Evolutionary conservation across 768 basidiomycete species (phyloP).

Genomic region (Kwoniella sp.): DNA sequence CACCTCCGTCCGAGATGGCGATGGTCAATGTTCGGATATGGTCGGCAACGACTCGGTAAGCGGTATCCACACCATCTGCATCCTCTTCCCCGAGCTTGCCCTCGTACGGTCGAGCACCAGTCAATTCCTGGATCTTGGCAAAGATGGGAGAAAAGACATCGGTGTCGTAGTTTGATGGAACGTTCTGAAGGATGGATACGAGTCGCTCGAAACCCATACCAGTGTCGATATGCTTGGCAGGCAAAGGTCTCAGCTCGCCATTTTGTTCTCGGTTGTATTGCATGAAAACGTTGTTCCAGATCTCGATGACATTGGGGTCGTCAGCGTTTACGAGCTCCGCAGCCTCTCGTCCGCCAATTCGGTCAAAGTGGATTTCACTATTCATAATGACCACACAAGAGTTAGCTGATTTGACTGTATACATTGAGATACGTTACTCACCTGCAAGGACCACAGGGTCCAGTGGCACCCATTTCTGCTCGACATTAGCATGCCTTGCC

Average conservation of each 20-base stretch:
- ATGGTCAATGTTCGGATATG: slow-evolving; percentile 93
- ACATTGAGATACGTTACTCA: slow-evolving; percentile 5
- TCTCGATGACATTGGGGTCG: slow-evolving; percentile 87
- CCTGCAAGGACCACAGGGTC: slow-evolving; percentile 96
- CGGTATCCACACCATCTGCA: slow-evolving; percentile 90
- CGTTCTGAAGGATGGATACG: slow-evolving; percentile 89
- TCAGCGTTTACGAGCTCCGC: slow-evolving; percentile 90
- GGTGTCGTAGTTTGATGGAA: slow-evolving; percentile 94
- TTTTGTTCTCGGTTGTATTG: slow-evolving; percentile 96
- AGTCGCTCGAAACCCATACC: slow-evolving; percentile 99
- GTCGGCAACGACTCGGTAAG: slow-evolving; percentile 95
- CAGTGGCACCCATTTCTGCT: slow-evolving; percentile 95
- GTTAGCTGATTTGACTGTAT: not conserved
- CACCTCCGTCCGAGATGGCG: slow-evolving; percentile 92
- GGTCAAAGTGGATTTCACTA: slow-evolving; percentile 89
- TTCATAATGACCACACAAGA: not conserved
- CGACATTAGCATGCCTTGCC: slow-evolving; percentile 1
- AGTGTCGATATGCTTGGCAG: slow-evolving; percentile 94
- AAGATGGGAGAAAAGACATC: slow-evolving; percentile 93
- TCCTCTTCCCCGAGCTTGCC: slow-evolving; percentile 97
- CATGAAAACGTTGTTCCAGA: slow-evolving; percentile 99
- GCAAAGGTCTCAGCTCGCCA: slow-evolving; percentile 74
- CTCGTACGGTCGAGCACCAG: slow-evolving; percentile 80
- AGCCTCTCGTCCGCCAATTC: slow-evolving; percentile 96
- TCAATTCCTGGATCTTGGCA: slow-evolving; percentile 78